Evolutionary conservation across 148 eudicot genomes (phyloP).

Genomic region (Fagopyrum homotropicum): DNA sequence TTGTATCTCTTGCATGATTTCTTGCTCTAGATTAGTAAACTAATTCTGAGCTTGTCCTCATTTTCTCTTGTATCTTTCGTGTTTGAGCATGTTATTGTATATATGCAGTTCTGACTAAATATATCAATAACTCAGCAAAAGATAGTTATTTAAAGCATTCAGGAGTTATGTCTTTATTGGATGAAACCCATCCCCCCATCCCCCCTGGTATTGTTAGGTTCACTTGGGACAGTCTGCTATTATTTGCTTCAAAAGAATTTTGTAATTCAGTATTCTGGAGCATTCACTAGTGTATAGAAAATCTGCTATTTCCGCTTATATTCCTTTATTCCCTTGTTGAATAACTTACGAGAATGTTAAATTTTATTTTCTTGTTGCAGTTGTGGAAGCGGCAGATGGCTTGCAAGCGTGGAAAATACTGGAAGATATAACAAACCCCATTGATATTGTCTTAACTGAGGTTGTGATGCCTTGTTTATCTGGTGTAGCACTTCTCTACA

Average conservation of each 20-base stretch:
- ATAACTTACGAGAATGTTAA: neutral
- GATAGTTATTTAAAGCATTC: neutral
- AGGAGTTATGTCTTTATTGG: neutral
- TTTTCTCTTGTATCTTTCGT: neutral
- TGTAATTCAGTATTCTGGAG: neutral
- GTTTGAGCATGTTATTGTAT: neutral
- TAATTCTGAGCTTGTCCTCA: neutral
- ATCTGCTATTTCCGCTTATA: neutral
- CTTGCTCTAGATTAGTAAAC: neutral
- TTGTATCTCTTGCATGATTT: constrained; percentile 11
- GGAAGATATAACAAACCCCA: constrained; percentile 33
- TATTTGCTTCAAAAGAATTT: neutral
- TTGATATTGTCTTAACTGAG: constrained; percentile 43
- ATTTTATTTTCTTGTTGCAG: constrained; percentile 22
- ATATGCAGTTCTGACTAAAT: neutral
- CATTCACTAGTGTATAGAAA: neutral
- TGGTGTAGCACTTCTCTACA: constrained; percentile 43
- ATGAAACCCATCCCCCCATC: neutral
- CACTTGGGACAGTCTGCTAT: neutral
- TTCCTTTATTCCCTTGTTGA: neutral
- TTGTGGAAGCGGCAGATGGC: constrained; percentile 29
- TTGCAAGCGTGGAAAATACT: constrained; percentile 42
- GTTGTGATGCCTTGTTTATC: constrained; percentile 40
- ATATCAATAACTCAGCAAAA: neutral
- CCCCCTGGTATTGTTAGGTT: neutral